phyloP scores from a whole-genome alignment of 169 alveolate species.

The Eimeria necatrix region DNA sequence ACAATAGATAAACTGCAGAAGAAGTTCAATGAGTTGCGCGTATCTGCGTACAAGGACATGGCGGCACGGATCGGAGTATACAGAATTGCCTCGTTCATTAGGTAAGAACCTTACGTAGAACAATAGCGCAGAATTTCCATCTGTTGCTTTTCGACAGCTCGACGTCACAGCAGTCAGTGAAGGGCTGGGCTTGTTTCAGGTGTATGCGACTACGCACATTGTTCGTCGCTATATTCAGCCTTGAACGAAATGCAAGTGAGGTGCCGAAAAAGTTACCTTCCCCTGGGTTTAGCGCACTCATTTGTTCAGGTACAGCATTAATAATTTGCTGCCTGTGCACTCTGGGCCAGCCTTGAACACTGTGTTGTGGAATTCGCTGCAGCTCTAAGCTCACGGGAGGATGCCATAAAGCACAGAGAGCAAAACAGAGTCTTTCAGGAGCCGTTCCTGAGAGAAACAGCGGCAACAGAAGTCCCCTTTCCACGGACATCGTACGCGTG shows the following conservation, averaged over 20 bases:
- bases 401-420: conserved; percentile 28
- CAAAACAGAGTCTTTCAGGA: conserved; percentile 26
- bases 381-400: conserved; percentile 40
- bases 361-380: neutral
- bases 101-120: neutral
- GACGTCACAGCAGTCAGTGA: neutral
- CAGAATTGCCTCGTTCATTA: conserved; percentile 46
- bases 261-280: neutral
- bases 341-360: too few species aligned
- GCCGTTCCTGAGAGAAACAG: conserved; percentile 29
- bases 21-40: conserved; percentile 77
- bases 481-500: neutral
- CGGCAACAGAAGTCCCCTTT: conserved; percentile 21
- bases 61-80: conserved; percentile 34
- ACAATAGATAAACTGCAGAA: conserved; percentile 71
- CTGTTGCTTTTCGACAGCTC: neutral
- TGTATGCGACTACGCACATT: conserved; percentile 54
- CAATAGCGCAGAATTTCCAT: neutral
- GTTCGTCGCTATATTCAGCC: conserved; percentile 3
- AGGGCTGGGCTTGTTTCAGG: conserved; percentile 33
- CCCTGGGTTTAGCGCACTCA: too few species aligned
- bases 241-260: conserved; percentile 57
- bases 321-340: too few species aligned
- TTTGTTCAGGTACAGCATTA: too few species aligned
- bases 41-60: conserved; percentile 79